Base-by-base conservation (phyloP, 352 stramenopile species). In the Phytophthora kernoviae region DNA sequence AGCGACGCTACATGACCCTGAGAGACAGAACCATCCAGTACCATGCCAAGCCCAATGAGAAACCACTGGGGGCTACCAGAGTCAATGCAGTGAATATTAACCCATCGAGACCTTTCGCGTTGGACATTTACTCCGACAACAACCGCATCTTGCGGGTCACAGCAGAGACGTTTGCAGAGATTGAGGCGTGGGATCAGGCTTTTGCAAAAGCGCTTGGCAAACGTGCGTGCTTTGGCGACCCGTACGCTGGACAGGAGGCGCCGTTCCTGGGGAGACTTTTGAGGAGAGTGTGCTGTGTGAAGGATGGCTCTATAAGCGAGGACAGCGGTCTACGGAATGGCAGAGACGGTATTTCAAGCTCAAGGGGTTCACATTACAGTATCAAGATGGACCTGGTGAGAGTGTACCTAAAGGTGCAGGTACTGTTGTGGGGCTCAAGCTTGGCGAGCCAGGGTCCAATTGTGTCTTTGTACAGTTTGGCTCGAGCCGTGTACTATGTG, bases 111-210 rank as follows among this genome's bases (percentile, higher is more conserved):
- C 74, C 81, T n/a, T 90, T 90, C 49, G 80, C 80, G 30, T 54
- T 94, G 27, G 82, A 93, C 40, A 76, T 93, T 39, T 93, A 91
- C 48, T 89, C 83, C 20, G 81, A 93, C 53, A 79, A 92, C 58
- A 91, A 93, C 70, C 83, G 86, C 39, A 88, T 94, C 48, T 67
- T 94, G 18, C 64, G 75, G 18, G 85, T 94, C 54, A 62, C 74
- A 11, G 86, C 78, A 10, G 76, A 85, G 10, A 78, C 70, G 11
- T 91, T 92, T 53, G 68, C 73, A 10, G 83, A 90, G 1, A 89
- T 94, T 59, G 77, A 91, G 27, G 78, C 74, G 11, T 94, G 86
- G 86, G 83, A 94, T 55, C 59, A 71, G 2, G 81, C 83, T 1
- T 60, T 92, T 21, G 74, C 73, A 0, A 70, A 72, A 21, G 77